Evolutionary conservation across 441 rosid species (phyloP).

Genomic region (Brassica hybrid): DNA sequence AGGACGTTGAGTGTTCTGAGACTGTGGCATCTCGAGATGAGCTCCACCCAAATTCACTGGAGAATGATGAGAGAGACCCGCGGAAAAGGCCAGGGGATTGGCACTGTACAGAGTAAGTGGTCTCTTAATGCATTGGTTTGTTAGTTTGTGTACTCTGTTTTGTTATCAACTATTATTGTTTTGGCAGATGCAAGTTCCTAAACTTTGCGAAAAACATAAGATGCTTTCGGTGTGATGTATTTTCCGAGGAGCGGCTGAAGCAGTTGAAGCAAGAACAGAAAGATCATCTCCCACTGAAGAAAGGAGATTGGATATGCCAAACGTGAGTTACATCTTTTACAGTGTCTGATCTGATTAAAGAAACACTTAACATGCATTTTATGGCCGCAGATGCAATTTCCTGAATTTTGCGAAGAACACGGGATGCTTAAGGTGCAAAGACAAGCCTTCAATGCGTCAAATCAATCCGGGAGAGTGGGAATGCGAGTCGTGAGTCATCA

Average conservation of each 20-base stretch:
- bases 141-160: not conserved
- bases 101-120: conserved; percentile 72
- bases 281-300: conserved; percentile 79
- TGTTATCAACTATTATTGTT: conserved; percentile 1
- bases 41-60: conserved; percentile 30
- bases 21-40: conserved; percentile 15
- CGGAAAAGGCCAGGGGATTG: conserved; percentile 79
- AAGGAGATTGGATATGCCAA: conserved; percentile 91
- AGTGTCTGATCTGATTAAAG: not conserved
- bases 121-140: not conserved
- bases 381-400: conserved; percentile 70
- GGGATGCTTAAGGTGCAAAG: conserved; percentile 77
- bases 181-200: conserved; percentile 75
- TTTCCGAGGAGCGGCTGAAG: conserved; percentile 64
- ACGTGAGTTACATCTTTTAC: conserved; percentile 49
- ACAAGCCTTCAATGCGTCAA: conserved; percentile 70
- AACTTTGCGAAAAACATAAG: conserved; percentile 80
- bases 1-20: conserved; percentile 42
- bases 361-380: not conserved
- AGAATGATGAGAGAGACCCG: conserved; percentile 38
- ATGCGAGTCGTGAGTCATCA: conserved; percentile 94
- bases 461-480: conserved; percentile 96
- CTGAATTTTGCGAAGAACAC: conserved; percentile 85
- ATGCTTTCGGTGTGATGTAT: conserved; percentile 68
- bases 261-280: conserved; percentile 59